phyloP scores from a whole-genome alignment of 257 asterid genomes.

The Fraxinus cuspidata region DNA sequence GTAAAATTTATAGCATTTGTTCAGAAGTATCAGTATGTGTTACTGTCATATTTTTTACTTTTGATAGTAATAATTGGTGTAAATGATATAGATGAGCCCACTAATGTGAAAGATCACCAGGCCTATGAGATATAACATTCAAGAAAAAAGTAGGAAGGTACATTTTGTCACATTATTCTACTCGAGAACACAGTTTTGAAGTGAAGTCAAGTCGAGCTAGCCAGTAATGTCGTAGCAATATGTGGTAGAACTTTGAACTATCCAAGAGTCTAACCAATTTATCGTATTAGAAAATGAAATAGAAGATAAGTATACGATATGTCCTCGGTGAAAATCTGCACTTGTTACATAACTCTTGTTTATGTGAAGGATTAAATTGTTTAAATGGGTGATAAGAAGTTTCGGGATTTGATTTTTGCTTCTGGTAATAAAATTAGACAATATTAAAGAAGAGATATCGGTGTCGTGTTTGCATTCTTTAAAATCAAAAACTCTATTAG shows the following conservation, averaged over 20 bases:
- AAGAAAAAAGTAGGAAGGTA: constrained; percentile 17
- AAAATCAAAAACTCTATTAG: constrained; percentile 1
- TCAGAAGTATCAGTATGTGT: background rate
- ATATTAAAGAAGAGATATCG: background rate
- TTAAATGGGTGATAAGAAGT: too few species aligned
- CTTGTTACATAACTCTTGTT: background rate
- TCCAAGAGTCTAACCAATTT: background rate
- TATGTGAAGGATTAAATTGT: background rate
- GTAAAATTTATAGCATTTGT: background rate
- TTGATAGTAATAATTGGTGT: constrained; percentile 15
- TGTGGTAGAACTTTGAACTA: background rate
- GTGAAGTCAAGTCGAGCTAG: background rate
- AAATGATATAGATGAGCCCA: constrained; percentile 26
- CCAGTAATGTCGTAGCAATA: background rate
- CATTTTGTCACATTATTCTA: constrained; percentile 11
- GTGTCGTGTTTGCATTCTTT: background rate
- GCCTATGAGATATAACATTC: constrained; percentile 20
- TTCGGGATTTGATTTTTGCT: background rate
- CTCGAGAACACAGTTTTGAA: background rate
- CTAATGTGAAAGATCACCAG: constrained; percentile 15
- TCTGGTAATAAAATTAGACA: background rate
- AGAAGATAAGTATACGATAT: too few species aligned
- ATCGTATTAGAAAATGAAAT: background rate
- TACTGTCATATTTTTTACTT: background rate
- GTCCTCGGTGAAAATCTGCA: too few species aligned